Conservation (phyloP, 108 stramenopile genomes). For the Cyclotella atomus region DNA sequence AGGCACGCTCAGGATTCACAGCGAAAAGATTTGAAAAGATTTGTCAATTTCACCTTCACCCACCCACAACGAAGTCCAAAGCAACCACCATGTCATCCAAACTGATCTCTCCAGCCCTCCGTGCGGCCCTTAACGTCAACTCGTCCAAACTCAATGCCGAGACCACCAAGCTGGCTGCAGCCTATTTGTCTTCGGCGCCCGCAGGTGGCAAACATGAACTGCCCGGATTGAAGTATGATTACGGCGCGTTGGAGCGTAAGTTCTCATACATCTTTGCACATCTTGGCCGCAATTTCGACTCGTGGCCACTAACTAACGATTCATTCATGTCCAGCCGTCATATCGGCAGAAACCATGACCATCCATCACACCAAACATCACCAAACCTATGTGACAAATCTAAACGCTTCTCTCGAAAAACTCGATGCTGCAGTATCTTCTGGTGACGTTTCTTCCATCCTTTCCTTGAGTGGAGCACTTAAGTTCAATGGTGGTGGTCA, state of each 20-base stretch:
- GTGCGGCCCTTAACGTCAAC: conserved; percentile 71
- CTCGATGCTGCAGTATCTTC: conserved; percentile 74
- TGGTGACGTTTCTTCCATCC: conserved; percentile 80
- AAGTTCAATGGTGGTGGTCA: conserved; percentile 99
- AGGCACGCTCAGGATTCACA: not conserved
- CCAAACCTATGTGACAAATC: conserved; percentile 93
- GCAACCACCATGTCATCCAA: conserved; percentile 51
- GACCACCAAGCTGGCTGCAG: conserved; percentile 62
- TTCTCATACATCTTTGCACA: conserved; percentile 3
- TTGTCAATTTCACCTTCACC: not conserved
- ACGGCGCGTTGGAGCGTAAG: conserved; percentile 85
- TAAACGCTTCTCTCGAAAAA: conserved; percentile 90
- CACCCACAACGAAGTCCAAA: not conserved
- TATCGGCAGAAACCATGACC: conserved; percentile 93
- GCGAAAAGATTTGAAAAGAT: not conserved
- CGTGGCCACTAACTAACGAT: too few relatives aligned
- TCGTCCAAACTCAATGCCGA: conserved; percentile 76
- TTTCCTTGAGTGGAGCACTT: conserved; percentile 82
- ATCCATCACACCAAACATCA: conserved; percentile 97
- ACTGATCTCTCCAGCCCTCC: conserved; percentile 74
- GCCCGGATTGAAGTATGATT: conserved; percentile 93
- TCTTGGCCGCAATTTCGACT: too few relatives aligned
- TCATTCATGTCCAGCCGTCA: conserved; percentile 54
- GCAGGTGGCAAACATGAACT: conserved; percentile 68
- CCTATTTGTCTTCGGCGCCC: conserved; percentile 72